Evolutionary conservation across 2,329 filamentous ascomycete species (phyloP).

Genomic region (Phyllosticta capitalensis): DNA sequence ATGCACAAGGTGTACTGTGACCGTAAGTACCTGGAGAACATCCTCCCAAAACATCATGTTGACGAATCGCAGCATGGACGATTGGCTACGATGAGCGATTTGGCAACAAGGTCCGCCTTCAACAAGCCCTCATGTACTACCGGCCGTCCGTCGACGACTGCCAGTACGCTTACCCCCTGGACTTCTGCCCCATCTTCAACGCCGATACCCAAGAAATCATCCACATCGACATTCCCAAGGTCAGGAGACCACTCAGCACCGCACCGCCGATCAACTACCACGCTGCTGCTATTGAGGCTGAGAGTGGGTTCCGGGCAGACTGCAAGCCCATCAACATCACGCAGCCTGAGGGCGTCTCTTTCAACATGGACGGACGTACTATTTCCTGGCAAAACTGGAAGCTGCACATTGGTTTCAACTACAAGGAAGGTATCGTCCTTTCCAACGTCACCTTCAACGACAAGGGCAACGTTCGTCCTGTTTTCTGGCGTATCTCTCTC

Average conservation of each 20-base stretch:
- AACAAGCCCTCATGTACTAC: conserved; percentile 95
- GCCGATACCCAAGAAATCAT: conserved; percentile 68
- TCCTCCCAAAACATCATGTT: background rate
- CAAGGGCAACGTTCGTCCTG: conserved; percentile 61
- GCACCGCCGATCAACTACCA: conserved; percentile 71
- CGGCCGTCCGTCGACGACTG: conserved; percentile 74
- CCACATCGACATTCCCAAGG: conserved; percentile 71
- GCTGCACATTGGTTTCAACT: conserved; percentile 90
- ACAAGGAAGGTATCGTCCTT: conserved; percentile 81
- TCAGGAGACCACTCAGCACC: conserved; percentile 65
- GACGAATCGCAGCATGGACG: conserved; percentile 58
- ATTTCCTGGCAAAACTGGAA: conserved; percentile 91
- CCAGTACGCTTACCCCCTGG: conserved; percentile 84
- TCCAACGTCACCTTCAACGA: conserved; percentile 88
- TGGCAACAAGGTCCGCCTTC: conserved; percentile 66
- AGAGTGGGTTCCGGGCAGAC: conserved; percentile 66
- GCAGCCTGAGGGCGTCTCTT: conserved; percentile 82
- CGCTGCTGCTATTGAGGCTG: conserved; percentile 58
- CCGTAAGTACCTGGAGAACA: conserved; percentile 39
- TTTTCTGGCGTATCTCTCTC: conserved; percentile 83
- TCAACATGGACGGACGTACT: conserved; percentile 62
- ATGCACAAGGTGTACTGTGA: conserved; percentile 97
- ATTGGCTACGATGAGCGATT: conserved; percentile 91
- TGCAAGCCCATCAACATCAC: conserved; percentile 82
- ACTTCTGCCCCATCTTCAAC: conserved; percentile 91